Percentiles rank a stretch among this genome's conserved stretches.
Evolutionary conservation across 345 rosid species (phyloP).

Genomic region (Cardiospermum halicacabum): DNA sequence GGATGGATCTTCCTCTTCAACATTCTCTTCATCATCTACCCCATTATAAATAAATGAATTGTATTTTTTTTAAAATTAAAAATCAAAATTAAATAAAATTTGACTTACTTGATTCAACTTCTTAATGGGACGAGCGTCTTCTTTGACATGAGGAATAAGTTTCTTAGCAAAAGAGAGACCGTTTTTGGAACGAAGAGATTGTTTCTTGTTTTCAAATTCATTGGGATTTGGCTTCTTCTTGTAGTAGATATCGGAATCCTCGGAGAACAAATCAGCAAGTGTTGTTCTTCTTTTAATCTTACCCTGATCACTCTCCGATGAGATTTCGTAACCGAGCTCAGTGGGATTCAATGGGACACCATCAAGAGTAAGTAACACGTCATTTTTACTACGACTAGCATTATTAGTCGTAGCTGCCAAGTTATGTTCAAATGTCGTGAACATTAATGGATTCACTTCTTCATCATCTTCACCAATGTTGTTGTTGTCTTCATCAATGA

Average conservation of each 20-base stretch:
- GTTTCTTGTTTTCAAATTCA: constrained; percentile 23
- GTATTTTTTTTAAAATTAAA: not conserved
- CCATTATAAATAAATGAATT: not conserved
- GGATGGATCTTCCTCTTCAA: constrained; percentile 89
- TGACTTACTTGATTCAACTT: constrained; percentile 48
- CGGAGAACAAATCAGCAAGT: constrained; percentile 73
- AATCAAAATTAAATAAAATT: not conserved
- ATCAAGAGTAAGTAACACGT: constrained; percentile 19
- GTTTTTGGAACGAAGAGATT: constrained; percentile 26
- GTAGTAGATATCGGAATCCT: constrained; percentile 40
- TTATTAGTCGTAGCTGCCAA: constrained; percentile 14
- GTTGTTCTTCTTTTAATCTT: constrained; percentile 58
- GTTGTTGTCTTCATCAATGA: constrained; percentile 10
- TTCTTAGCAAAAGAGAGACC: constrained; percentile 60
- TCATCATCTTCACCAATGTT: constrained; percentile 19
- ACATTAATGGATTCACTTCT: constrained; percentile 68
- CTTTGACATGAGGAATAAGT: constrained; percentile 46
- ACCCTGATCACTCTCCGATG: constrained; percentile 23
- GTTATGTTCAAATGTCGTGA: constrained; percentile 27
- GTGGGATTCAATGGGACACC: constrained; percentile 18
- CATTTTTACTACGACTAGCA: constrained; percentile 10
- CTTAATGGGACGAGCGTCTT: constrained; percentile 57
- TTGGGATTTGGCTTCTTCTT: constrained; percentile 29
- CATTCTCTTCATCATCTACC: constrained; percentile 79
- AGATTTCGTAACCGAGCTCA: constrained; percentile 12